Percentiles rank a stretch among this genome's conserved stretches.
phyloP scores from a whole-genome alignment of 164 flowering plant genomes.

The Dillenia suffruticosa region DNA sequence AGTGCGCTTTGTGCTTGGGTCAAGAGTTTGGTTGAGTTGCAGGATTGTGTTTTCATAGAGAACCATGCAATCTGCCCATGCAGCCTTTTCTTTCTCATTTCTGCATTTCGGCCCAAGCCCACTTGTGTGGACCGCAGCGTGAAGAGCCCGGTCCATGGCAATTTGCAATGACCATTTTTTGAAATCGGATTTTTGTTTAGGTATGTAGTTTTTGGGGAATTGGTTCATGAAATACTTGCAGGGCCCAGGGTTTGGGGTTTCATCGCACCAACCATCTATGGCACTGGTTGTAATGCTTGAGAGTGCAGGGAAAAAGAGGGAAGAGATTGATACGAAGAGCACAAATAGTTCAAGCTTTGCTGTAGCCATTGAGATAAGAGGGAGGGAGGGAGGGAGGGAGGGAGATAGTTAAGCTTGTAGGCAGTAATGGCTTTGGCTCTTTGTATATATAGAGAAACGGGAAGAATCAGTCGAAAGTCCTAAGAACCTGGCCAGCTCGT shows the following conservation, averaged over 20 bases:
- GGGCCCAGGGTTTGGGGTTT: constrained; percentile 44
- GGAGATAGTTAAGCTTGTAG: too few species aligned
- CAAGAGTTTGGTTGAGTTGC: constrained; percentile 46
- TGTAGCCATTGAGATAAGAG: too few species aligned
- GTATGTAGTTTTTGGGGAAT: not conserved
- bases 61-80: constrained; percentile 48
- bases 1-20: constrained; percentile 23
- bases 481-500: too few species aligned
- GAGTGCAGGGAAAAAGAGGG: too few species aligned
- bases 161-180: constrained; percentile 21
- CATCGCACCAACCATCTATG: constrained; percentile 41
- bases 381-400: too few species aligned
- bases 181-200: constrained; percentile 30
- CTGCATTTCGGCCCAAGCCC: constrained; percentile 24
- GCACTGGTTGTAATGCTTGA: constrained; percentile 1
- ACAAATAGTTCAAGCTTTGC: too few species aligned
- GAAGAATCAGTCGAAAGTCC: too few species aligned
- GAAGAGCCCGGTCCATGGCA: constrained; percentile 35
- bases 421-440: too few species aligned
- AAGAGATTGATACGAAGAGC: too few species aligned
- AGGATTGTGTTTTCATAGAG: constrained; percentile 36
- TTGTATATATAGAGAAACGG: too few species aligned
- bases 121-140: constrained; percentile 23
- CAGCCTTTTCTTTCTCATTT: constrained; percentile 27
- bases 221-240: constrained; percentile 37